Percentiles rank a stretch among this genome's conserved stretches.
Conservation (phyloP, 1,284 basidiomycete genomes). For the Irpex sp. region DNA sequence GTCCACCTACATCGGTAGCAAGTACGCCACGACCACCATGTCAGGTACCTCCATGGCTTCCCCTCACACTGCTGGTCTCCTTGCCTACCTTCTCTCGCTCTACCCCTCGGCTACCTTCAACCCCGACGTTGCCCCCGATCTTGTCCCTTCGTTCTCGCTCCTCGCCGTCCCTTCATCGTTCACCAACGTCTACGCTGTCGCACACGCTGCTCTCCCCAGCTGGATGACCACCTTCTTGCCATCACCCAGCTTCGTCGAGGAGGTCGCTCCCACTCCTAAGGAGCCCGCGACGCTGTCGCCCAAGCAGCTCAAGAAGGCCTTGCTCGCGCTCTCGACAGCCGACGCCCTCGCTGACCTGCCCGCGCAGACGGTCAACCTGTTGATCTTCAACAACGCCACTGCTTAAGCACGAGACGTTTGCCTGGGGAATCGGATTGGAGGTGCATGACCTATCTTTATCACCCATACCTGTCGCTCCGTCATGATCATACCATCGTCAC, state of each 20-base stretch:
- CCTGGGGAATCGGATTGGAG: neutral
- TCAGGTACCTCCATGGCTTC: constrained; percentile 61
- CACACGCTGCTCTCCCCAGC: constrained; percentile 51
- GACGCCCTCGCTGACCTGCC: constrained; percentile 42
- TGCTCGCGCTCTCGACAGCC: constrained; percentile 47
- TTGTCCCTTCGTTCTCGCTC: constrained; percentile 23
- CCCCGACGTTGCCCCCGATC: constrained; percentile 31
- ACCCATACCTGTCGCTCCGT: neutral
- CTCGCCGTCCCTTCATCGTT: constrained; percentile 18
- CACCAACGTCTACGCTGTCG: constrained; percentile 46
- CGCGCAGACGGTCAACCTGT: constrained; percentile 47
- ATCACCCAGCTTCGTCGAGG: constrained; percentile 44
- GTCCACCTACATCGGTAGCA: constrained; percentile 64
- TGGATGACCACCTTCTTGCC: constrained; percentile 64
- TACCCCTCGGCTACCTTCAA: constrained; percentile 49
- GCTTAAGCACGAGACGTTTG: constrained; percentile 2
- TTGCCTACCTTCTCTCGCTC: constrained; percentile 73
- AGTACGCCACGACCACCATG: constrained; percentile 59
- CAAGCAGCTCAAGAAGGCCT: constrained; percentile 54
- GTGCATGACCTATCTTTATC: neutral
- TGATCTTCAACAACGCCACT: constrained; percentile 58
- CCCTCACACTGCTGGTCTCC: constrained; percentile 58
- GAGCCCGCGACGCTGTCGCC: constrained; percentile 40
- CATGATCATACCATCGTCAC: neutral
- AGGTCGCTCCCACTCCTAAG: constrained; percentile 39